These are phyloP conservation scores for Aureobasidium vineae DNA, from an alignment of 2,329 filamentous ascomycete genomes.

Conservation along the genomic window DNA sequence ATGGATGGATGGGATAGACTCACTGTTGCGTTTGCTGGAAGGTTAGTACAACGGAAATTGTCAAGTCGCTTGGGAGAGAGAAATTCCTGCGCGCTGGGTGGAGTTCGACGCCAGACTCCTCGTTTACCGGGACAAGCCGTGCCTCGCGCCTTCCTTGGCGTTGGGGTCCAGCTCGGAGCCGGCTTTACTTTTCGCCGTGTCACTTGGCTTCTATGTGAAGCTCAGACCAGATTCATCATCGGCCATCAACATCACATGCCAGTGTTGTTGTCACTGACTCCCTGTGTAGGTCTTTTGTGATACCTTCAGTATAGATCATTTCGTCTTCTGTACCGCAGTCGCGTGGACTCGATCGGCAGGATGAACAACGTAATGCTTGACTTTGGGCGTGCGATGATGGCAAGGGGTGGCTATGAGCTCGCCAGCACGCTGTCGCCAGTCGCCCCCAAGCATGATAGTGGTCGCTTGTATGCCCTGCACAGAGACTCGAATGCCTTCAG, in stretches of 20 bases:
- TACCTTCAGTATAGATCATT: not conserved
- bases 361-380: conserved; percentile 72
- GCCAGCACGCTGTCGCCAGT: conserved; percentile 73
- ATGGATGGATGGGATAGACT: not conserved
- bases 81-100: conserved; percentile 22
- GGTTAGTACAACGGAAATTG: conserved; percentile 27
- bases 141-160: conserved; percentile 3
- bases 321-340: not conserved
- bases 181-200: conserved; percentile 15
- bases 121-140: conserved; percentile 18
- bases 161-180: not conserved
- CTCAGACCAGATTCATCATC: not conserved
- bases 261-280: conserved; percentile 7
- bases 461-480: conserved; percentile 67
- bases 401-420: conserved; percentile 67
- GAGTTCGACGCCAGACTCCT: conserved; percentile 5
- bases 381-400: conserved; percentile 67
- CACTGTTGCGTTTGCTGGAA: conserved; percentile 27
- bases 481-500: conserved; percentile 66
- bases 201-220: not conserved
- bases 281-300: conserved; percentile 7
- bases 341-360: not conserved
- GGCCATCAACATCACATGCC: conserved; percentile 19
- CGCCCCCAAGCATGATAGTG: conserved; percentile 59
- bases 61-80: conserved; percentile 16